Conservation (phyloP, 2,329 filamentous ascomycete species). For the Cercospora sesami region DNA sequence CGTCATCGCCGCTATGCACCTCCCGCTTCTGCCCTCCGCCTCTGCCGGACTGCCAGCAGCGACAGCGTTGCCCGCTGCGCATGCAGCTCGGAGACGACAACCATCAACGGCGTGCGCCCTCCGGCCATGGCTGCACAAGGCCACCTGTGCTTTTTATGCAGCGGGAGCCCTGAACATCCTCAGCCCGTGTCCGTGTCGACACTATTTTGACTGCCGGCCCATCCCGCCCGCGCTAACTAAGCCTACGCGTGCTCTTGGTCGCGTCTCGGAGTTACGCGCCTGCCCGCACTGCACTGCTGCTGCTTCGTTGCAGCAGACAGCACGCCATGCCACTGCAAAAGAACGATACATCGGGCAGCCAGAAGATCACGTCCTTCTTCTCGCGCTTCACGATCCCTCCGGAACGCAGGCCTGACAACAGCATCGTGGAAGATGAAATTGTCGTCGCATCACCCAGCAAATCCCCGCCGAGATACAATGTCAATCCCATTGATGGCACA, state of each 20-base stretch:
- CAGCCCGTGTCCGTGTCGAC: not conserved
- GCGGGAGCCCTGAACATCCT: not conserved
- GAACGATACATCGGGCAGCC: constrained; percentile 7
- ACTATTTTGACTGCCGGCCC: not conserved
- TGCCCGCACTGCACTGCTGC: not conserved
- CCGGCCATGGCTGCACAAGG: not conserved
- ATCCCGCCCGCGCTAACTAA: not conserved
- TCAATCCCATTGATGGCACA: constrained; percentile 18
- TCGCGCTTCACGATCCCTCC: constrained; percentile 40
- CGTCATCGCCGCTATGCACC: not conserved
- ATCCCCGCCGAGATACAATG: constrained; percentile 14
- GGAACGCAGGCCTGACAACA: constrained; percentile 27
- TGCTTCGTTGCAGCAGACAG: not conserved
- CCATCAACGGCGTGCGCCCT: not conserved
- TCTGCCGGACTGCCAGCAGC: not conserved
- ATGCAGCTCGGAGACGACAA: not conserved
- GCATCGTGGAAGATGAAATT: constrained; percentile 32
- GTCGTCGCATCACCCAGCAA: constrained; percentile 27
- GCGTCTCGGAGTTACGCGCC: not conserved
- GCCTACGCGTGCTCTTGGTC: not conserved
- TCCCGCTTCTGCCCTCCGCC: not conserved
- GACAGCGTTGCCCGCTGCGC: not conserved
- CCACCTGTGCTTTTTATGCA: not conserved
- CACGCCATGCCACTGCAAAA: constrained; percentile 16
- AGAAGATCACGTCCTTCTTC: constrained; percentile 50